Evolutionary conservation across 2,329 filamentous ascomycete species (phyloP).

Genomic region (Talaromyces sp.): DNA sequence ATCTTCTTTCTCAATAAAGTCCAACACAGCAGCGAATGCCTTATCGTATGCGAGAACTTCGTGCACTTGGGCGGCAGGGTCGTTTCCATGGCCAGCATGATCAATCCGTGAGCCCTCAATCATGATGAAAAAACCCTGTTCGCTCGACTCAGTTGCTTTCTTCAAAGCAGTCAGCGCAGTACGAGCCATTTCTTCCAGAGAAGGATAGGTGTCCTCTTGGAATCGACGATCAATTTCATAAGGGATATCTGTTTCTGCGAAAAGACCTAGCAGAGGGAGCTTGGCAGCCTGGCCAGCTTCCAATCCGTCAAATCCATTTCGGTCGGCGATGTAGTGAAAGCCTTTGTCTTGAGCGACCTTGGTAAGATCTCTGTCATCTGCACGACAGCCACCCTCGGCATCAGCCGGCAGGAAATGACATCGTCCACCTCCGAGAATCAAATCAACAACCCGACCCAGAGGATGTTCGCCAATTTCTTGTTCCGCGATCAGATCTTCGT

Average conservation of each 20-base stretch:
- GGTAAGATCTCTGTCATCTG: slow-evolving; percentile 72
- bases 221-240: slow-evolving; percentile 88
- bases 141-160: slow-evolving; percentile 74
- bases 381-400: slow-evolving; percentile 75
- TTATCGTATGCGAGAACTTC: slow-evolving; percentile 95
- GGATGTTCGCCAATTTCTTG: slow-evolving; percentile 89
- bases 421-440: slow-evolving; percentile 88
- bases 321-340: slow-evolving; percentile 72
- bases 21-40: slow-evolving; percentile 74
- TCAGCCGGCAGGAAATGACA: slow-evolving; percentile 90
- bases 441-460: slow-evolving; percentile 79
- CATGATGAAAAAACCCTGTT: slow-evolving; percentile 97
- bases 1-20: slow-evolving; percentile 74
- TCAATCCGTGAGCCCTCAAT: slow-evolving; percentile 96
- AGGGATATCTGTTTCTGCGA: slow-evolving; percentile 77
- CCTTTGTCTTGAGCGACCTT: slow-evolving; percentile 70
- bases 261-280: slow-evolving; percentile 82
- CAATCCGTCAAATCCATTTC: slow-evolving; percentile 72
- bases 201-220: slow-evolving; percentile 77
- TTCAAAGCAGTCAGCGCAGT: slow-evolving; percentile 77
- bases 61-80: slow-evolving; percentile 77
- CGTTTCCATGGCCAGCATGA: slow-evolving; percentile 84
- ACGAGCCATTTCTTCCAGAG: slow-evolving; percentile 83
- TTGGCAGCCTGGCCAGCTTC: slow-evolving; percentile 63
- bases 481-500: slow-evolving; percentile 87